phyloP scores from a whole-genome alignment of 306 rosid genomes.

The Casuarina equisetifolia region DNA sequence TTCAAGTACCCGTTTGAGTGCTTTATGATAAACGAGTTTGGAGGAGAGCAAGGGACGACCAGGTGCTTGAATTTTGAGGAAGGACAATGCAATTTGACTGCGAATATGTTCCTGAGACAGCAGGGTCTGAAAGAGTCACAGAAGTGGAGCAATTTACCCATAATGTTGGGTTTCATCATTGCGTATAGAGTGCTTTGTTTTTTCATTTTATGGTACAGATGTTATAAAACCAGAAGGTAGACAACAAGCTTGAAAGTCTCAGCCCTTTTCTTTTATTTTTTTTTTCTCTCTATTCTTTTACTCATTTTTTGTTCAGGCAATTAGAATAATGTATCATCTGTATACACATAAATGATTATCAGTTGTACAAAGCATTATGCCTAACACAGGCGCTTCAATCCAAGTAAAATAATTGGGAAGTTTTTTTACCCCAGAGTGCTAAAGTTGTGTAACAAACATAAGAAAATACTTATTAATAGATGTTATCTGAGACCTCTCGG shows the following conservation, averaged over 20 bases:
- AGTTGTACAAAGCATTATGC: background rate
- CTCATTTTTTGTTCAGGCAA: constrained; percentile 14
- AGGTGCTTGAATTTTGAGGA: constrained; percentile 58
- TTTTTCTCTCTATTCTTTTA: constrained; percentile 20
- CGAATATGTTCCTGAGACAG: constrained; percentile 61
- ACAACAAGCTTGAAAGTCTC: constrained; percentile 19
- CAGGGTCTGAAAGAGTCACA: constrained; percentile 73
- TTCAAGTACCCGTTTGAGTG: constrained; percentile 99
- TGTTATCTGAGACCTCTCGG: too few relatives aligned
- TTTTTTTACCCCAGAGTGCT: background rate
- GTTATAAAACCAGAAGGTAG: constrained; percentile 61
- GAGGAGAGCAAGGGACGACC: constrained; percentile 63
- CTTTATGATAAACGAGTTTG: constrained; percentile 88
- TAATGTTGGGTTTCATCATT: constrained; percentile 79
- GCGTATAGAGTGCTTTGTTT: constrained; percentile 81
- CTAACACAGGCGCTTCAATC: background rate
- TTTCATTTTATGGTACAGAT: constrained; percentile 77
- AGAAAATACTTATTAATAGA: too few relatives aligned
- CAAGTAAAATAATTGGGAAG: too few relatives aligned
- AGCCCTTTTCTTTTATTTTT: constrained; percentile 11
- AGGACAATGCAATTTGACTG: constrained; percentile 60
- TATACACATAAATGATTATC: background rate
- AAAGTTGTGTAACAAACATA: background rate
- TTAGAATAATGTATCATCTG: constrained; percentile 20
- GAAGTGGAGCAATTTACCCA: constrained; percentile 78